phyloP scores from a whole-genome alignment of 2,329 filamentous ascomycete genomes.

The Phaeosphaeria sp. region DNA sequence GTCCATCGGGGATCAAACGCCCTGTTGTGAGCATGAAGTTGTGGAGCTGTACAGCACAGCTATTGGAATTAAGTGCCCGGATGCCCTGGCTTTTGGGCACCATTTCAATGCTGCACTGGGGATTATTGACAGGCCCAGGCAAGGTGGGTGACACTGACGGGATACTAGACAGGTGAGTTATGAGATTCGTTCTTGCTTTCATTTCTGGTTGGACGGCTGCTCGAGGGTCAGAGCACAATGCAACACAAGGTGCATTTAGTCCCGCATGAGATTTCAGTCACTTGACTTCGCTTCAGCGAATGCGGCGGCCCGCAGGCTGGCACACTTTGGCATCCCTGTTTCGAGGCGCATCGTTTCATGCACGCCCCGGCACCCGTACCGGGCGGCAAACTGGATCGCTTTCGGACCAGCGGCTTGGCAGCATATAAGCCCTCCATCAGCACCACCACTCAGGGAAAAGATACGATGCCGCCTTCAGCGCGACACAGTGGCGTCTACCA shows the following conservation, averaged over 20 bases:
- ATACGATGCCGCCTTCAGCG: constrained; percentile 10
- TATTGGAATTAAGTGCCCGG: constrained; percentile 76
- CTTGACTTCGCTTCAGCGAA: constrained; percentile 62
- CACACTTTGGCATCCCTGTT: constrained; percentile 41
- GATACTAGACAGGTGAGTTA: constrained; percentile 86
- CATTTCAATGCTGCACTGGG: constrained; percentile 77
- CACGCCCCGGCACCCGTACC: constrained; percentile 45
- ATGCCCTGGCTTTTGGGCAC: constrained; percentile 91
- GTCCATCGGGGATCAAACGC: constrained; percentile 52
- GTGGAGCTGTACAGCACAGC: constrained; percentile 75
- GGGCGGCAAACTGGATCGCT: constrained; percentile 46
- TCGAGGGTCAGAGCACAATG: constrained; percentile 29
- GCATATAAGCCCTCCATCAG: constrained; percentile 16
- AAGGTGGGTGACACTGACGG: constrained; percentile 76
- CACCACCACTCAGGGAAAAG: constrained; percentile 20
- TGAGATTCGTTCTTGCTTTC: constrained; percentile 32
- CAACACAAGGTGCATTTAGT: constrained; percentile 42
- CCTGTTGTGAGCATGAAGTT: constrained; percentile 79
- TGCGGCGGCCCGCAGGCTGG: constrained; percentile 46
- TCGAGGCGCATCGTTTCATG: constrained; percentile 40
- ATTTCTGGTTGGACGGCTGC: constrained; percentile 42
- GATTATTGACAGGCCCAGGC: constrained; percentile 75
- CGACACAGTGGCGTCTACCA: neutral
- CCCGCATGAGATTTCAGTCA: constrained; percentile 66
- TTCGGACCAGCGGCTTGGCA: constrained; percentile 40